phyloP scores from a whole-genome alignment of 1,139 yeast genomes.

The Taiozyma onychis region DNA sequence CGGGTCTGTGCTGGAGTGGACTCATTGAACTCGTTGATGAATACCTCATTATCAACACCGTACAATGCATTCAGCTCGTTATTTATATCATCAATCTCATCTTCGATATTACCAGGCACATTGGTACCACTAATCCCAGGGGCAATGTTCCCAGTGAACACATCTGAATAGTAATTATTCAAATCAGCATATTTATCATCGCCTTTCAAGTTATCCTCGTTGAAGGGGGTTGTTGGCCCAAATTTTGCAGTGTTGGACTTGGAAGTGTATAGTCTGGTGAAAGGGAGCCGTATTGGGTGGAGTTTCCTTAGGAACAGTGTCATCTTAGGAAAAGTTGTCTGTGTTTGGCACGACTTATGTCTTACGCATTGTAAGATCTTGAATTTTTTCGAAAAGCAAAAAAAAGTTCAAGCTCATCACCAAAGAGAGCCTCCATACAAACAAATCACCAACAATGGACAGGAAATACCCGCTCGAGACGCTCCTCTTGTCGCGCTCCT shows the following conservation, averaged over 20 bases:
- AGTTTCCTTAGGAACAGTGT: neutral
- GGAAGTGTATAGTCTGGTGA: neutral
- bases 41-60: conserved; percentile 10
- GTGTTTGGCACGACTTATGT: neutral
- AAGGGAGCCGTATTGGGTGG: neutral
- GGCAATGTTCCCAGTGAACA: conserved; percentile 13
- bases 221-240: neutral
- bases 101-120: neutral
- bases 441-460: conserved; percentile 14
- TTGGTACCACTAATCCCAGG: neutral
- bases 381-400: neutral
- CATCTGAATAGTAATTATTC: conserved; percentile 20
- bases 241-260: neutral
- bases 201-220: conserved; percentile 7
- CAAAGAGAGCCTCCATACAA: neutral
- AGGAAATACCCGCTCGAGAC: conserved; percentile 21
- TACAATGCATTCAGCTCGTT: conserved; percentile 22
- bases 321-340: neutral
- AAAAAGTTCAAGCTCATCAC: neutral
- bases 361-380: no score
- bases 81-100: conserved; percentile 21
- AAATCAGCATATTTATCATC: conserved; percentile 18
- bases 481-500: conserved; percentile 43
- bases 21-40: neutral
- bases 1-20: neutral